Evolutionary conservation across 306 rosid genomes (phyloP).

Genomic region (Casuarina cunninghamiana): DNA sequence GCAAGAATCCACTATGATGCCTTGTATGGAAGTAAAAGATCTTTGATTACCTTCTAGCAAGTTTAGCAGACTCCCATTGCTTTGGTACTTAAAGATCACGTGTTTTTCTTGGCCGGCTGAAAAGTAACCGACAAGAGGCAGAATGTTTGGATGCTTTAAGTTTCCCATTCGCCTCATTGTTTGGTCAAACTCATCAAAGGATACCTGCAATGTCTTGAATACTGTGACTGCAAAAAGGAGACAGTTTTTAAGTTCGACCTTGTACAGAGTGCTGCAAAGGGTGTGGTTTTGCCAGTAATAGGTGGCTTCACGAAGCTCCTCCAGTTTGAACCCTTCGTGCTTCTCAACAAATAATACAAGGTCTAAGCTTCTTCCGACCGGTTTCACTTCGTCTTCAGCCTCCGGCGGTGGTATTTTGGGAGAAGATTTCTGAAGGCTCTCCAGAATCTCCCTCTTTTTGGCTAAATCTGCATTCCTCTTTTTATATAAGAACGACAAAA

Average conservation of each 20-base stretch:
- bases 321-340: conserved; percentile 59
- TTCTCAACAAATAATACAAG: conserved; percentile 74
- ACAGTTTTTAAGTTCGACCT: conserved; percentile 54
- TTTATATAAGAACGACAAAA: conserved; percentile 29
- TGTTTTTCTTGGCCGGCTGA: conserved; percentile 61
- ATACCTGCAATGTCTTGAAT: conserved; percentile 62
- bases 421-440: conserved; percentile 35
- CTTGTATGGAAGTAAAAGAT: conserved; percentile 10
- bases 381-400: conserved; percentile 31
- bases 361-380: conserved; percentile 29
- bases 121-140: conserved; percentile 60
- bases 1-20: neutral
- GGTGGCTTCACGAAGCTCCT: conserved; percentile 61
- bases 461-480: conserved; percentile 29
- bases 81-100: conserved; percentile 66
- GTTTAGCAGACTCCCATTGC: conserved; percentile 71
- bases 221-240: conserved; percentile 65
- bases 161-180: conserved; percentile 50
- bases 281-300: conserved; percentile 60
- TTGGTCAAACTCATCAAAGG: conserved; percentile 55
- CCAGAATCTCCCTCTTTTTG: conserved; percentile 17
- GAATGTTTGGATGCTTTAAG: conserved; percentile 64
- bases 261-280: conserved; percentile 62
- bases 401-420: conserved; percentile 15
- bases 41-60: conserved; percentile 56